Base-by-base conservation (phyloP, 2,329 filamentous ascomycete species). In the Leptographium procerum region DNA sequence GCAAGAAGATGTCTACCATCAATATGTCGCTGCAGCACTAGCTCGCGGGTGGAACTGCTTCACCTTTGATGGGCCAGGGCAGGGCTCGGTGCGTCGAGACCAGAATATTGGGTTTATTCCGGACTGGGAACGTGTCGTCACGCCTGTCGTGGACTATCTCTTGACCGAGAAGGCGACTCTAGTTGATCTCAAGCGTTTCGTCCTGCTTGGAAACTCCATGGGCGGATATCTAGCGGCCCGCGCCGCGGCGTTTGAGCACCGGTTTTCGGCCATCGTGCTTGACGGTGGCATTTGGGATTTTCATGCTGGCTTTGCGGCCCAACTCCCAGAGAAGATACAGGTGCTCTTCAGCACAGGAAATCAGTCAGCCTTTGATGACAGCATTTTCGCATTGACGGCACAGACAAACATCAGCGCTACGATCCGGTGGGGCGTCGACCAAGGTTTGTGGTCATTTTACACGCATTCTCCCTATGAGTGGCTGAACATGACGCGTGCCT, bases 51-150 rank as follows among this genome's bases (percentile, higher is more conserved):
- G 67, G 63, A 75, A 77, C 58, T 67, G 69, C 36, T 67, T 77
- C 16, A 71, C 71, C 0, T 78, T 74, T 61, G 75, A 78, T 50
- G 76, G 76, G 0, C 76, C 75, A 0, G 75, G 75, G 0, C 75
- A 78, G 60, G 67, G 69, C 2, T 71, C 66, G 0, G 70, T 74
- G 2, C 69, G 72, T 8, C 70, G 76, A 0, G 59, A 70, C 0
- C 72, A 78, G 40, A 63, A 67, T 4, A 51, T 76, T 1, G 73
- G 71, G 3, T 78, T 77, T 61, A 74, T 75, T n/a, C 68, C 67
- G 0, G 67, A 76, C 24, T 77, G 74, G 74, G 72, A 75, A 62
- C 65, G 60, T 7, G 74, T 72, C 0, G 66, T 73, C 5, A 69
- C 66, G 0, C 73, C 73, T 0, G 65, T 77, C 2, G 64, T 77